A percentile compares a stretch with the other conserved stretches of the same genome.
These are phyloP conservation scores for Limonium bicolor DNA, from an alignment of 148 eudicot species.

Conservation along the genomic window DNA sequence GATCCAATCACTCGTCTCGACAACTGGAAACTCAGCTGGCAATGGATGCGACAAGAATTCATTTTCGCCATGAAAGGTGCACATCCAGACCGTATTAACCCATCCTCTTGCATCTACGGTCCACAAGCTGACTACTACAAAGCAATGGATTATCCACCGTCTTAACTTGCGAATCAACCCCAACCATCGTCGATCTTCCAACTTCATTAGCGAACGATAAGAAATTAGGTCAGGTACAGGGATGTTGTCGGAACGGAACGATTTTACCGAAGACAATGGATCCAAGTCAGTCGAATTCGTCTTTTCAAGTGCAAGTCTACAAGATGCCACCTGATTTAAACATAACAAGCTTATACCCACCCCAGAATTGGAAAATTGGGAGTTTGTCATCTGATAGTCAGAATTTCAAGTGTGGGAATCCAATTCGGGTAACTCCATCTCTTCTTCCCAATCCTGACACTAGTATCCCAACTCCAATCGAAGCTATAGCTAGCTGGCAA, in stretches of 20 bases:
- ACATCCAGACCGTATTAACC: not conserved
- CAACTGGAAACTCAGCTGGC: not conserved
- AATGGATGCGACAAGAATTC: not conserved
- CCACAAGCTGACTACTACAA: not conserved
- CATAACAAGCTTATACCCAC: slow-evolving; percentile 30
- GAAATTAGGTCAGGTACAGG: not conserved
- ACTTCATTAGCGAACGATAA: not conserved
- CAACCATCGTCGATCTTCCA: not conserved
- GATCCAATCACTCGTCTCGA: not conserved
- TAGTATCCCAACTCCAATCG: slow-evolving; percentile 14
- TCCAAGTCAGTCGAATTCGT: slow-evolving; percentile 6
- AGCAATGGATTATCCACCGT: not conserved
- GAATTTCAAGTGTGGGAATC: slow-evolving; percentile 50
- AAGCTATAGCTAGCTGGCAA: slow-evolving; percentile 52
- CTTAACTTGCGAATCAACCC: not conserved
- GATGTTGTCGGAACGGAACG: not conserved
- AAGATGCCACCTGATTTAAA: slow-evolving; percentile 69
- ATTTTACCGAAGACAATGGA: not conserved
- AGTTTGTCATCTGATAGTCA: slow-evolving; percentile 57
- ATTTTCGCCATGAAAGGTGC: not conserved
- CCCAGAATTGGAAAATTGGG: slow-evolving; percentile 49
- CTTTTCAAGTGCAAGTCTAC: slow-evolving; percentile 40
- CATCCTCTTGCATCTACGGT: not conserved
- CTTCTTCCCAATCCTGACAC: slow-evolving; percentile 40
- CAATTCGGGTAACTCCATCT: slow-evolving; percentile 50